These are phyloP conservation scores for Coemansia sp. DNA, from an alignment of 192 early-diverging fungal species.

Conservation along the genomic window DNA sequence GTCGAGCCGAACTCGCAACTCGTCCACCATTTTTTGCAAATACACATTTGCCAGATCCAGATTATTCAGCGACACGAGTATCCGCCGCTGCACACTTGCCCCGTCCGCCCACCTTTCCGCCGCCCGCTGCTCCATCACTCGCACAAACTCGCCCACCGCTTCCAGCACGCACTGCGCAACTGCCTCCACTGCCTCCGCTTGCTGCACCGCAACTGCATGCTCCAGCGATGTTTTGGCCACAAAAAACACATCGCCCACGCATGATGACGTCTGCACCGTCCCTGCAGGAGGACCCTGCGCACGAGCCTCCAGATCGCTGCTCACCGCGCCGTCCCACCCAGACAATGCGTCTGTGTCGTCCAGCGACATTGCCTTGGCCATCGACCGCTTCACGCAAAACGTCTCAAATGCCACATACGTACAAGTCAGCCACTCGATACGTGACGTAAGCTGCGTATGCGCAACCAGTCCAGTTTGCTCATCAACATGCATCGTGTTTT, in stretches of 20 bases:
- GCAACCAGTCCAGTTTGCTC: conserved; percentile 28
- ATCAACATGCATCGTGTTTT: conserved; percentile 12
- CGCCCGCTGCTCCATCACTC: conserved; percentile 30
- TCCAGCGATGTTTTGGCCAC: conserved; percentile 75
- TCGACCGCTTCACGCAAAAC: conserved; percentile 37
- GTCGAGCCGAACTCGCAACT: conserved; percentile 62
- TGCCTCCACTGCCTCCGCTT: conserved; percentile 66
- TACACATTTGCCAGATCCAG: conserved; percentile 82
- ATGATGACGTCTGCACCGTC: conserved; percentile 36
- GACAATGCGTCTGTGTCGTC: conserved; percentile 35
- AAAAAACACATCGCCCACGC: conserved; percentile 95
- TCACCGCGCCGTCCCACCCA: conserved; percentile 30
- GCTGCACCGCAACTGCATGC: conserved; percentile 71
- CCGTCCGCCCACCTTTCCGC: conserved; percentile 18
- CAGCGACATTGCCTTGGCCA: conserved; percentile 43
- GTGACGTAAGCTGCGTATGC: conserved; percentile 32
- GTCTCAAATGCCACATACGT: conserved; percentile 39
- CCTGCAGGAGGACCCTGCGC: too few relatives aligned
- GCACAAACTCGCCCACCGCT: conserved; percentile 29
- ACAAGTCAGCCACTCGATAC: conserved; percentile 39
- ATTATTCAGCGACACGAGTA: conserved; percentile 79
- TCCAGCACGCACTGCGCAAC: conserved; percentile 68
- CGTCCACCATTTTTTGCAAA: conserved; percentile 67
- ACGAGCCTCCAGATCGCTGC: neutral
- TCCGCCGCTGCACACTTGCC: conserved; percentile 21